Evolutionary conservation across 306 rosid genomes (phyloP).

Genomic region (Boehmeria nivea): DNA sequence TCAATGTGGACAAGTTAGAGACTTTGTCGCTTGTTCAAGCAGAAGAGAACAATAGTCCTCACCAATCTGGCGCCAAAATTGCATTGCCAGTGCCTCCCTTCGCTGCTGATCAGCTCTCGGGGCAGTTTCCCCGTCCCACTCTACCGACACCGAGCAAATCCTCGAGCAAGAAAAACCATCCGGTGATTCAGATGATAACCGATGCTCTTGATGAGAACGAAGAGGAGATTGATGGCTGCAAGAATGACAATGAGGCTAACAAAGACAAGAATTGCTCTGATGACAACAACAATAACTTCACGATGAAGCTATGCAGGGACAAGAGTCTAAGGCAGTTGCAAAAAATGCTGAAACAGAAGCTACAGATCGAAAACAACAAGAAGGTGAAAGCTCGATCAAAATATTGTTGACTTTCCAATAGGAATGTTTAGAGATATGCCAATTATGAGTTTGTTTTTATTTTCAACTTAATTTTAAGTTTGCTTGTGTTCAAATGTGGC

Average conservation of each 20-base stretch:
- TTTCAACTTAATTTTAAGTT: too few relatives aligned
- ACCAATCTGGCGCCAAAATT: neutral
- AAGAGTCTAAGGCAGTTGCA: slow-evolving; percentile 47
- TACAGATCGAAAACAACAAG: slow-evolving; percentile 7
- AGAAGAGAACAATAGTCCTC: neutral
- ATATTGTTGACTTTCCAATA: too few relatives aligned
- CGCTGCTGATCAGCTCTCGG: slow-evolving; percentile 17
- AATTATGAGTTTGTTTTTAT: too few relatives aligned
- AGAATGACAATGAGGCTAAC: neutral
- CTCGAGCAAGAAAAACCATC: slow-evolving; percentile 8
- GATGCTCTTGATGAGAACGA: slow-evolving; percentile 17
- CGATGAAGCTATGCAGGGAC: neutral
- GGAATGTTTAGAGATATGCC: too few relatives aligned
- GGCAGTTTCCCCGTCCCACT: slow-evolving; percentile 42
- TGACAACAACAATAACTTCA: neutral
- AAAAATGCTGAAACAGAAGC: slow-evolving; percentile 34
- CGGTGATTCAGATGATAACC: neutral
- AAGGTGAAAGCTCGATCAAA: neutral
- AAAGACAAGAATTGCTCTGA: too few relatives aligned
- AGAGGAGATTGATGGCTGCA: slow-evolving; percentile 20
- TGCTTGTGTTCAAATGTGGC: too few relatives aligned
- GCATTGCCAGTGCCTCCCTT: slow-evolving; percentile 7
- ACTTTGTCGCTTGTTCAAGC: neutral
- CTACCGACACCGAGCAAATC: slow-evolving; percentile 12
- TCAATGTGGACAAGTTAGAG: neutral